Percentiles rank a stretch among this genome's conserved stretches.
phyloP scores from a whole-genome alignment of 768 basidiomycete species.

The Punctularia strigosozonata region DNA sequence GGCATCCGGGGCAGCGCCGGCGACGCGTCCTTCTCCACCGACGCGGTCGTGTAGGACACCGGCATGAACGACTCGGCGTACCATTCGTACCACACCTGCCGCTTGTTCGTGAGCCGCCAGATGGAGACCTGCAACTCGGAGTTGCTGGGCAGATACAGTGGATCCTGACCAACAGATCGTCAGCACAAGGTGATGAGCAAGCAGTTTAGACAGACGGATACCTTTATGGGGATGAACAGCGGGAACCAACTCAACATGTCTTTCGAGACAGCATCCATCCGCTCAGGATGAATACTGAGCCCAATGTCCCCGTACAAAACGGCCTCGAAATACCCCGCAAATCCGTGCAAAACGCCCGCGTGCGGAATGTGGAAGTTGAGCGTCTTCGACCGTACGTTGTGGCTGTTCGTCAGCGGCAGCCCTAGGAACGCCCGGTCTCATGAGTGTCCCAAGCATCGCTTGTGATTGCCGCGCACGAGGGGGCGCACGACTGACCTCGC shows the following conservation, averaged over 20 bases:
- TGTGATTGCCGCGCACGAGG: neutral
- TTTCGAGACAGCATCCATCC: slow-evolving; percentile 76
- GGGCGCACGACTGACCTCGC: slow-evolving; percentile 55
- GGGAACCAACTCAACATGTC: slow-evolving; percentile 99
- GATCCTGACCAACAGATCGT: slow-evolving; percentile 43
- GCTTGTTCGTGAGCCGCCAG: slow-evolving; percentile 85
- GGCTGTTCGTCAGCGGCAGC: slow-evolving; percentile 87
- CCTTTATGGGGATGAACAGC: slow-evolving; percentile 89
- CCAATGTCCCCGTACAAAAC: slow-evolving; percentile 84
- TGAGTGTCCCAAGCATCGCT: neutral
- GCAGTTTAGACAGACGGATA: slow-evolving; percentile 15
- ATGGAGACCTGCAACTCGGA: slow-evolving; percentile 88
- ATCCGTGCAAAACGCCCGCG: slow-evolving; percentile 85
- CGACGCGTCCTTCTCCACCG: slow-evolving; percentile 16
- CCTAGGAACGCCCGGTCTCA: slow-evolving; percentile 30
- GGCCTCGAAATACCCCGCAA: slow-evolving; percentile 97
- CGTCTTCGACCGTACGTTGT: slow-evolving; percentile 83
- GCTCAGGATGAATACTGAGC: slow-evolving; percentile 86
- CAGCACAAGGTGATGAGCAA: neutral
- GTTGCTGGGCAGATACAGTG: slow-evolving; percentile 85
- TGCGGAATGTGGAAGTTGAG: slow-evolving; percentile 89
- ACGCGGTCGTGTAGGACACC: slow-evolving; percentile 26
- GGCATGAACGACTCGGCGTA: slow-evolving; percentile 87
- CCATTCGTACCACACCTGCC: slow-evolving; percentile 99
- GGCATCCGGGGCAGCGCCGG: neutral